Conservation (phyloP, 2,329 filamentous ascomycete genomes). For the Aspergillus terreus region DNA sequence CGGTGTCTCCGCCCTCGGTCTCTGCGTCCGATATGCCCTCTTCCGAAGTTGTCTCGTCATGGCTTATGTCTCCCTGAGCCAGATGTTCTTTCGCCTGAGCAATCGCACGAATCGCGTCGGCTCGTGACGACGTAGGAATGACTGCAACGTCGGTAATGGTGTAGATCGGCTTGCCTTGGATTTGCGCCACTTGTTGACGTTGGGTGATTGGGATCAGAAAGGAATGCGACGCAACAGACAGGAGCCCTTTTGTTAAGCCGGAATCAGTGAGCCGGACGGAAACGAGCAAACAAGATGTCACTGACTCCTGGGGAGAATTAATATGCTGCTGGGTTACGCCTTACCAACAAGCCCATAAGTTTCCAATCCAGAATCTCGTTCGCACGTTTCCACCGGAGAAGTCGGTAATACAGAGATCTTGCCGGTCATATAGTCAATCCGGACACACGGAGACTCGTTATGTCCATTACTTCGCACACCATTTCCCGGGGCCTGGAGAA, state of each 20-base stretch:
- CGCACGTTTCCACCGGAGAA: slow-evolving; percentile 20
- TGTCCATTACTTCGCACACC: slow-evolving; percentile 39
- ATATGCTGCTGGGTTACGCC: neutral
- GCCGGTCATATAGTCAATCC: slow-evolving; percentile 65
- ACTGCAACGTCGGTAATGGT: slow-evolving; percentile 83
- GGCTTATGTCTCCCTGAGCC: slow-evolving; percentile 36
- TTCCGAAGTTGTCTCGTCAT: slow-evolving; percentile 26
- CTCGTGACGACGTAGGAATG: slow-evolving; percentile 77
- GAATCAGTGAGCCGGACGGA: neutral
- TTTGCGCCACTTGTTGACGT: slow-evolving; percentile 82
- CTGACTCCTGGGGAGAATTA: neutral
- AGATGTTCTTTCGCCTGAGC: slow-evolving; percentile 53
- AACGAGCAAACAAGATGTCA: neutral
- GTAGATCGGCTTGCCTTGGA: slow-evolving; percentile 78
- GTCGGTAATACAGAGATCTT: slow-evolving; percentile 47
- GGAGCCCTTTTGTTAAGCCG: slow-evolving; percentile 58
- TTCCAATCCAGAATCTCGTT: slow-evolving; percentile 42
- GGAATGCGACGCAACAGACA: slow-evolving; percentile 74
- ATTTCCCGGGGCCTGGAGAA: slow-evolving; percentile 68
- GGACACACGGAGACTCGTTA: slow-evolving; percentile 58
- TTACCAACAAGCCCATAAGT: slow-evolving; percentile 57
- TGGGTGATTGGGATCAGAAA: slow-evolving; percentile 85
- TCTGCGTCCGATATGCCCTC: slow-evolving; percentile 26
- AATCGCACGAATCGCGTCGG: slow-evolving; percentile 71
- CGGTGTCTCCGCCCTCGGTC: slow-evolving; percentile 23